Evolutionary conservation across 257 asterid species (phyloP).

Genomic region (Sherardia arvensis): DNA sequence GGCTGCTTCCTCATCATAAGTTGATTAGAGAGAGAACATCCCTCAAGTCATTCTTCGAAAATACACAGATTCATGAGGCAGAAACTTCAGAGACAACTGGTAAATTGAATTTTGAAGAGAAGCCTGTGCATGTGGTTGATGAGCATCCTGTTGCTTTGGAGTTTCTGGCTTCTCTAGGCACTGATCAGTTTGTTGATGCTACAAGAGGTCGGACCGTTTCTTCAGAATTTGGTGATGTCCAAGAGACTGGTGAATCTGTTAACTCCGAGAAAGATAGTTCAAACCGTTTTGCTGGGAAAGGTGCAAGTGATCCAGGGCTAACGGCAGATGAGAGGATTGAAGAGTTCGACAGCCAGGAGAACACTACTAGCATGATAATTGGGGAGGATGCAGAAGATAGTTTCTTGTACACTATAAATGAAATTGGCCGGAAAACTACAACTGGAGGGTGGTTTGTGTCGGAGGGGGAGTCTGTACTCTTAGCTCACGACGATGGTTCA

Average conservation of each 20-base stretch:
- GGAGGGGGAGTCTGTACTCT: constrained; percentile 76
- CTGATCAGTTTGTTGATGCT: constrained; percentile 19
- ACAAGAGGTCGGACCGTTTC: constrained; percentile 6
- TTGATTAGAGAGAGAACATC: constrained; percentile 50
- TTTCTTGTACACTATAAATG: constrained; percentile 28
- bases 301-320: constrained; percentile 30
- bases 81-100: constrained; percentile 18
- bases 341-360: constrained; percentile 57
- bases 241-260: constrained; percentile 39
- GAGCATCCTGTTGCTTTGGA: constrained; percentile 39
- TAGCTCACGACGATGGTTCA: constrained; percentile 67
- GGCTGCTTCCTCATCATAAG: constrained; percentile 75
- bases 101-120: constrained; percentile 23
- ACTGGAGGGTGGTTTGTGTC: constrained; percentile 94
- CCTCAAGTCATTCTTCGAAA: constrained; percentile 25
- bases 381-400: constrained; percentile 51
- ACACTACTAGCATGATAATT: constrained; percentile 30
- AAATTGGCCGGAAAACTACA: constrained; percentile 56
- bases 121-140: constrained; percentile 18
- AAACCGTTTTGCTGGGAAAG: constrained; percentile 19
- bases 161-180: constrained; percentile 32
- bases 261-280: constrained; percentile 19
- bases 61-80: constrained; percentile 7
- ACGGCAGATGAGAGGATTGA: constrained; percentile 56
- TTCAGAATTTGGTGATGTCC: constrained; percentile 30